Evolutionary conservation across 495 filamentous ascomycete genomes (phyloP), one percentile per base, ranked within the genome.

Genomic region (Penicillium samsonianum): DNA sequence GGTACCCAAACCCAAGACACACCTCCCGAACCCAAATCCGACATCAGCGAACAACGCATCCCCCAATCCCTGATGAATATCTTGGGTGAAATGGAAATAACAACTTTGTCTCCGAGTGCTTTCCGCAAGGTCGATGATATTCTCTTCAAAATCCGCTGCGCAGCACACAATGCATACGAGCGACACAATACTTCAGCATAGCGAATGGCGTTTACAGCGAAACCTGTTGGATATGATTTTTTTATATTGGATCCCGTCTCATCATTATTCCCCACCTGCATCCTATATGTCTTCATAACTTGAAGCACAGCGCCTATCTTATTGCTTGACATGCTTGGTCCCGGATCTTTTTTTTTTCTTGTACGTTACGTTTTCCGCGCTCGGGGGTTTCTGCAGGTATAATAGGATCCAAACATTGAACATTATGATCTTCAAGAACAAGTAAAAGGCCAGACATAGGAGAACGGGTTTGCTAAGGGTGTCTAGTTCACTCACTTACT

Each of bases 91-190:
- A 76, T 88, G 50, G 78, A 80, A 53, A 61, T 62, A 12, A 77
- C 79, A 40, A 73, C 67, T 26, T 62, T 89, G 53, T 77, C 79
- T 20, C 70, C 79, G 10, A 64, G 75, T 44, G 78, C 83, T 50
- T 74, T 85, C 30, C 79, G 78, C 35, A 74, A 82, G 60, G 79
- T 88, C 53, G 87, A 90, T 57, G 83, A 88, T 59, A 67, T 88
- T 64, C 79, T 88, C 57, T 85, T 87, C 73, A 83, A 88, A 65
- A 82, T 86, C 63, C 84, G 82, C 55, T 77, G 82, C 55, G 81
- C 84, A 62, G 72, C 86, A 60, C 84, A 85, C 62, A 82, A 84
- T 49, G 87, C 85, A 35, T 78, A 80, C 57, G 75, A 73, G 63
- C 78, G 85, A 57, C 60, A 71, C 61, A 64, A 65, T 44, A 35